Evolutionary conservation across 345 rosid species (phyloP), one percentile per base, ranked within the genome.

Genomic region (Iberis pinnata): DNA sequence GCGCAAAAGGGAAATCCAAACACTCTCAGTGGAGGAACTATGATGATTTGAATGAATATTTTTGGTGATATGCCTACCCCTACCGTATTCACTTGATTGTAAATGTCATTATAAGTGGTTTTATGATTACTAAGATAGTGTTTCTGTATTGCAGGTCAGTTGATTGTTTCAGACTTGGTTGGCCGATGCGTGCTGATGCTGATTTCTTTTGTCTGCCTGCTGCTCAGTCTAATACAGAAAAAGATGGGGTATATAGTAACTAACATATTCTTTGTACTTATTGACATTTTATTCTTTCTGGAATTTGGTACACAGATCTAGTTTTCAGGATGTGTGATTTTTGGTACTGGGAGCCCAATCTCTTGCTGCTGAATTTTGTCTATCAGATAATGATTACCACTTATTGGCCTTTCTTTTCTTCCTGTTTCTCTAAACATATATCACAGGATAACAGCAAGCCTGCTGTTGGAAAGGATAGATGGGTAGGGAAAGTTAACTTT

Each of bases 11-110:
- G 47, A 86, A 62, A 69, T 93, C 99, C 64, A 93, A 93, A 76
- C 99, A 93, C 69, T 93, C 97, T 12, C 95, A 86, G 42, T 93
- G 99, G 99, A 88, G 99, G 67, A 93, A 93, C 58, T 93, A 93
- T 60, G 99, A 93, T 67, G 99, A 93, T 76, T 64, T 93, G 62
- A 93, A 93, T 68, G 97, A 93, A 63, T 93, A 78, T 70, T 93
- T 93, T 72, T 93, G 99, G 99, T 93, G 72, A 59, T 56, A 25
- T 33, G 16, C 48, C 49, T 47, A 47, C 32, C n/a, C n/a, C 25
- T 22, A 40, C 15, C 10, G 38, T n/a, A 39, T 42, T 47, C 36
- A 16, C 22, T 8, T 16, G 7, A 18, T 35, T 9, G 4, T 41
- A 55, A 35, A 25, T 18, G 33, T 40, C 42, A 54, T 53, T 19